Percentiles rank a stretch among this genome's conserved stretches.
These are phyloP conservation scores for Phoma herbarum DNA, from an alignment of 2,329 filamentous ascomycete species.

Conservation along the genomic window DNA sequence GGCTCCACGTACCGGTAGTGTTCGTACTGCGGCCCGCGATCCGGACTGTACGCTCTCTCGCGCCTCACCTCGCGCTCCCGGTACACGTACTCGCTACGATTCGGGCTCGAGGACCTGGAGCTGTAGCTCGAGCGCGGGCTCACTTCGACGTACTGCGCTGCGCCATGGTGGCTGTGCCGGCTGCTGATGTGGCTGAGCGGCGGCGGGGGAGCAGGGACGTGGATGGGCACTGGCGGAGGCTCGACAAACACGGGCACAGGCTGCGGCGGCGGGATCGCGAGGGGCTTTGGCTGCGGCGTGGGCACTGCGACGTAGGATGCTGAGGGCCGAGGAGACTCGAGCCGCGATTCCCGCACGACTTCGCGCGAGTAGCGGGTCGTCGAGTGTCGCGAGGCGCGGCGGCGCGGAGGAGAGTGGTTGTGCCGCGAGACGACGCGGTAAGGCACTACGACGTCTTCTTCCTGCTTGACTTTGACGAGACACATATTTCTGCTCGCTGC, in stretches of 20 bases:
- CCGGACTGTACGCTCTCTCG: slow-evolving; percentile 49
- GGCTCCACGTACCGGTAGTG: slow-evolving; percentile 58
- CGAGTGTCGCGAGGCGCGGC: slow-evolving; percentile 37
- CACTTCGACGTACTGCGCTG: slow-evolving; percentile 57
- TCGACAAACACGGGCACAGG: slow-evolving; percentile 53
- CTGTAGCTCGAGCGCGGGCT: slow-evolving; percentile 48
- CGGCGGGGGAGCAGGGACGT: slow-evolving; percentile 26
- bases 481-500: no score
- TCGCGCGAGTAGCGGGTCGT: slow-evolving; percentile 44
- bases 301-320: slow-evolving; percentile 46
- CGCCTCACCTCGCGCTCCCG: slow-evolving; percentile 56
- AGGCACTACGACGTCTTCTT: slow-evolving; percentile 55
- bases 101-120: slow-evolving; percentile 42
- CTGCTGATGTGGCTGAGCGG: slow-evolving; percentile 16
- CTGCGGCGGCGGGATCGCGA: slow-evolving; percentile 51
- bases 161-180: slow-evolving; percentile 31
- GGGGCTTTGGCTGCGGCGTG: slow-evolving; percentile 35
- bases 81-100: slow-evolving; percentile 52
- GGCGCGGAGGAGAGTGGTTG: slow-evolving; percentile 42
- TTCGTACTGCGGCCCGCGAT: slow-evolving; percentile 52
- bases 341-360: slow-evolving; percentile 37
- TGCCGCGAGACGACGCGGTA: slow-evolving; percentile 47
- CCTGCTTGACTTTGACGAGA: slow-evolving; percentile 56
- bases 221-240: slow-evolving; percentile 41
- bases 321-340: slow-evolving; percentile 36